phyloP scores from a whole-genome alignment of 495 filamentous ascomycete species.

The Pseudoneurospora amorphoporcata region DNA sequence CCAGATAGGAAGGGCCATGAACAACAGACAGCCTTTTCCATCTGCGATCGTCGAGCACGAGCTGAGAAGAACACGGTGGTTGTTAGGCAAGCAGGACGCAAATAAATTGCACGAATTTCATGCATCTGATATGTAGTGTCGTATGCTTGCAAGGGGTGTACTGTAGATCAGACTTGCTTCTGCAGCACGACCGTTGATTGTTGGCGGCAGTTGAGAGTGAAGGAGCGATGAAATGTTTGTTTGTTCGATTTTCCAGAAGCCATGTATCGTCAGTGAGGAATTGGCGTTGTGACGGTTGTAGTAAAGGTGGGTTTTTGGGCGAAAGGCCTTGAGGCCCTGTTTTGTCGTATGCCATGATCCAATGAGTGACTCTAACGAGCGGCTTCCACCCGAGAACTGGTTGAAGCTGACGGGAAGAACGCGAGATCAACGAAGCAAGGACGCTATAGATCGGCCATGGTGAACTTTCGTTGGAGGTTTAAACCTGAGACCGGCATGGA shows the following conservation, averaged over 20 bases:
- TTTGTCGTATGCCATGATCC: background rate
- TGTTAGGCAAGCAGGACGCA: background rate
- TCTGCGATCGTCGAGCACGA: background rate
- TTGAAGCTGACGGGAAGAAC: background rate
- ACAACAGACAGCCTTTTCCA: background rate
- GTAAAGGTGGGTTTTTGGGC: background rate
- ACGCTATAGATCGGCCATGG: background rate
- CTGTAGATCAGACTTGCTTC: background rate
- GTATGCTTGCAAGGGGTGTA: background rate
- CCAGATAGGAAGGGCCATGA: background rate
- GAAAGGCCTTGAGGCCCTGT: background rate
- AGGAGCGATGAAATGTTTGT: background rate
- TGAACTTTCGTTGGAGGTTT: background rate
- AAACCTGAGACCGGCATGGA: background rate
- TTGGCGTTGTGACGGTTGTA: background rate
- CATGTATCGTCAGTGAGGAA: background rate
- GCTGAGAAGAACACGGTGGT: background rate
- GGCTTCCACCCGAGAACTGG: background rate
- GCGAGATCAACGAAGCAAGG: background rate
- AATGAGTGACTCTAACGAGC: background rate
- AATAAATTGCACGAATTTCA: background rate
- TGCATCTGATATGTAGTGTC: background rate
- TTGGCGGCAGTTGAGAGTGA: background rate
- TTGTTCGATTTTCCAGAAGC: background rate
- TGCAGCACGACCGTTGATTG: background rate